Evolutionary conservation across 306 rosid genomes (phyloP).

Genomic region (Medicago arabica): DNA sequence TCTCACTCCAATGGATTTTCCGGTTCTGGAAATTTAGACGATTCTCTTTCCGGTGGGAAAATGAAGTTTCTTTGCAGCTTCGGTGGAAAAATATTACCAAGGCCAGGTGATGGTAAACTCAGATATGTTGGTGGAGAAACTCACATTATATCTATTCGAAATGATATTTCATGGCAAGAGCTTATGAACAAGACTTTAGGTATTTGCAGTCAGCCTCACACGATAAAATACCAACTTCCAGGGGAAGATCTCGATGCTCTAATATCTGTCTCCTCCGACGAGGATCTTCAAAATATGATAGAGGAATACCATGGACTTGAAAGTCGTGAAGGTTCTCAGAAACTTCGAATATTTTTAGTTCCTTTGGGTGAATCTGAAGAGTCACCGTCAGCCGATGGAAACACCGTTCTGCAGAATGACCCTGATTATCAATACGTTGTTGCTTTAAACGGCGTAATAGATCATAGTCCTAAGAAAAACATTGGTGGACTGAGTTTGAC

Average conservation of each 20-base stretch:
- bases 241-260: constrained; percentile 86
- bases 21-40: constrained; percentile 52
- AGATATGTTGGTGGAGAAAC: constrained; percentile 84
- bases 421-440: constrained; percentile 79
- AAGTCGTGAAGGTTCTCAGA: constrained; percentile 69
- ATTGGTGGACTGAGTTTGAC: constrained; percentile 46
- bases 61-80: constrained; percentile 77
- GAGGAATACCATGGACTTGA: constrained; percentile 79
- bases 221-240: constrained; percentile 84
- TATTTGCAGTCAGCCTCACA: constrained; percentile 68
- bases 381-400: constrained; percentile 52
- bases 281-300: constrained; percentile 86
- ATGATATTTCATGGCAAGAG: constrained; percentile 62
- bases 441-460: constrained; percentile 72
- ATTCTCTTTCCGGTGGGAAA: constrained; percentile 54
- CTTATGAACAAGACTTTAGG: constrained; percentile 66
- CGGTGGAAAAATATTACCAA: constrained; percentile 74
- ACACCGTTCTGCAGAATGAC: constrained; percentile 49
- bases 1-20: constrained; percentile 50
- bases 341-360: constrained; percentile 66
- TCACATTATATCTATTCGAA: constrained; percentile 62
- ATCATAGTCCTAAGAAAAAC: constrained; percentile 53
- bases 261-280: constrained; percentile 78
- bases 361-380: constrained; percentile 71
- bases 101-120: constrained; percentile 79